phyloP scores from a whole-genome alignment of 306 rosid species.

The Macrotyloma uniflorum region DNA sequence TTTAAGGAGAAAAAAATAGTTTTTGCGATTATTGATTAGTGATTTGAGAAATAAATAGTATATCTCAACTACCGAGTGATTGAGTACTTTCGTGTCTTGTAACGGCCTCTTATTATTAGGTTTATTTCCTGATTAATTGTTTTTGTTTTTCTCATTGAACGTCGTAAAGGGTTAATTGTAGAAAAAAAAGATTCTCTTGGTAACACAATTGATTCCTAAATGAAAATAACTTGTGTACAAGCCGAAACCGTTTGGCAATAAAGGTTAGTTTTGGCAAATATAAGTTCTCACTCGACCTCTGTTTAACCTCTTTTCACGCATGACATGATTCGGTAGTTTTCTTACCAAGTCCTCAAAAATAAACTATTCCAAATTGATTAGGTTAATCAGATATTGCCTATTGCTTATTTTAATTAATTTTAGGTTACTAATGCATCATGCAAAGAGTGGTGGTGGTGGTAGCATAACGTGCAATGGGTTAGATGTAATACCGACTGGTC shows the following conservation, averaged over 20 bases:
- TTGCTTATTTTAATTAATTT: not conserved
- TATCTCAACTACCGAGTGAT: slow-evolving; percentile 17
- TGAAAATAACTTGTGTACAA: not conserved
- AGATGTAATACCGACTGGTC: slow-evolving; percentile 37
- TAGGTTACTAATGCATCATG: slow-evolving; percentile 23
- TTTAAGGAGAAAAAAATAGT: not conserved
- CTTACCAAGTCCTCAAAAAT: not conserved
- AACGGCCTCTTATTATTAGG: not conserved
- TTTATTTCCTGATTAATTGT: not conserved
- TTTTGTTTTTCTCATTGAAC: not conserved
- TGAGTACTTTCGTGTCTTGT: not conserved
- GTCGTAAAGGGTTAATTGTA: not conserved
- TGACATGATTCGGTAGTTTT: not conserved
- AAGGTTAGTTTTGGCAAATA: not conserved
- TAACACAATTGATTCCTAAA: not conserved
- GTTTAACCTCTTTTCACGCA: slow-evolving; percentile 1
- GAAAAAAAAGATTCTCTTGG: not conserved
- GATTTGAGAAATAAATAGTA: not conserved
- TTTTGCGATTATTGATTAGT: not conserved
- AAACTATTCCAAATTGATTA: not conserved
- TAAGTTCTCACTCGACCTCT: not conserved
- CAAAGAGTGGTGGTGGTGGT: slow-evolving; percentile 6
- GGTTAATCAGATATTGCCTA: slow-evolving; percentile 13
- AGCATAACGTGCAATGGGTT: slow-evolving; percentile 35
- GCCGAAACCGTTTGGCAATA: not conserved